Evolutionary conservation across 768 basidiomycete genomes (phyloP).

Genomic region (Boletus rubescentipes): DNA sequence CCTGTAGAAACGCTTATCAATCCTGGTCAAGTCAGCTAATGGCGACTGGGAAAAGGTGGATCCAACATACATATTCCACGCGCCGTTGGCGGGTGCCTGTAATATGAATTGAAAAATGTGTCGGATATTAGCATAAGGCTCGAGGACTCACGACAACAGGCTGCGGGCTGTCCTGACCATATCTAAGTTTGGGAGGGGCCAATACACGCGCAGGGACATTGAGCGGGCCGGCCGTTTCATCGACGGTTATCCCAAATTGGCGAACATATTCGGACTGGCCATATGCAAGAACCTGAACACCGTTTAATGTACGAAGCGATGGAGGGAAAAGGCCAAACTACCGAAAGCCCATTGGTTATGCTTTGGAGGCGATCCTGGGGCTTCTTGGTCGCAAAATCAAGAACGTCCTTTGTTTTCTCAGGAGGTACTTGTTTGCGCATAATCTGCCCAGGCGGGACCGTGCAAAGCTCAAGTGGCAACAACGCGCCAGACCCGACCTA

Average conservation of each 20-base stretch:
- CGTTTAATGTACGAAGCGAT: neutral
- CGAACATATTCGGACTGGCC: slow-evolving; percentile 74
- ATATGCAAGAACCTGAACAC: slow-evolving; percentile 55
- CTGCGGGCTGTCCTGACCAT: slow-evolving; percentile 57
- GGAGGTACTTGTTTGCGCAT: slow-evolving; percentile 70
- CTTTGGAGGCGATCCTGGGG: slow-evolving; percentile 56
- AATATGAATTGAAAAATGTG: slow-evolving; percentile 3
- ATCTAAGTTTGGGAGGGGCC: slow-evolving; percentile 61
- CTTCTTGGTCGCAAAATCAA: slow-evolving; percentile 65
- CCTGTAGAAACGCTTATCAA: slow-evolving; percentile 68
- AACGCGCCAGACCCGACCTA: slow-evolving; percentile 63
- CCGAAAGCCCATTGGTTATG: slow-evolving; percentile 54
- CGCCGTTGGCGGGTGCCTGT: slow-evolving; percentile 61
- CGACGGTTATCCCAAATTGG: slow-evolving; percentile 70
- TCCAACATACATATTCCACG: slow-evolving; percentile 71
- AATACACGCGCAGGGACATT: slow-evolving; percentile 62
- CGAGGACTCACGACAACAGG: slow-evolving; percentile 50
- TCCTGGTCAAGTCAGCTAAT: slow-evolving; percentile 39
- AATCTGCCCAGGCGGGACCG: slow-evolving; percentile 62
- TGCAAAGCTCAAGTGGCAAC: slow-evolving; percentile 67
- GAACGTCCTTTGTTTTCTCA: slow-evolving; percentile 60
- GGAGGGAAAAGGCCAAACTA: slow-evolving; percentile 22
- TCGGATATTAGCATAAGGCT: neutral
- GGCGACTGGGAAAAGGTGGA: neutral
- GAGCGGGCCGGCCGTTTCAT: slow-evolving; percentile 49